Base-by-base conservation (phyloP, 1,284 basidiomycete species). In the Puccinia hordei region DNA sequence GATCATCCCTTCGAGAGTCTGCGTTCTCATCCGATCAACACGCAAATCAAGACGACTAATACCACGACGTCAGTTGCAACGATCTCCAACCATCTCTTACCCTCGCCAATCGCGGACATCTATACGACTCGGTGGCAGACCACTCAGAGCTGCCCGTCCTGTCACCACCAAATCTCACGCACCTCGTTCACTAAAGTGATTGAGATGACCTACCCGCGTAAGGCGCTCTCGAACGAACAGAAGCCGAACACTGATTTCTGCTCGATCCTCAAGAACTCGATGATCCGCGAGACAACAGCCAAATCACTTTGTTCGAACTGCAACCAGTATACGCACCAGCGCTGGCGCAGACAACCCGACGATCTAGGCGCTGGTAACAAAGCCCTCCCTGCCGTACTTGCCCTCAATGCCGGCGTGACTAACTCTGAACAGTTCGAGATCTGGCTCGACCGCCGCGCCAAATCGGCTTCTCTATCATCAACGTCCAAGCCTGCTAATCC, bases 201-300 rank as follows among this genome's bases (percentile, higher is more conserved):
- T n/a, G 96, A 99, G 84, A 86, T 99, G 83, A 87, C 91, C 24
- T 98, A 98, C 86, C 93, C 94, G 6, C 90, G 92, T 80, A 92
- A 91, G 86, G 83, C 86, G 0, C 84, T 88, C 66, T 87, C 88
- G 3, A 90, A 89, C 84, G 91, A 91, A 82, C 84, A 87, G 1
- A 84, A 86, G 1, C 85, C 87, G 27, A 82, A 87, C 3, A 86
- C 87, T 5, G 89, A 91, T 82, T 95, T 98, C 83, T 84, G 89
- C 1, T 89, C 90, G 1, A 88, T 97, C 77, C 87, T 99, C 1
- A 89, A 90, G 2, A 88, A 89, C 49, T 95, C 96, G 10, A 86
- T 99, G 22, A 87, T 92, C 35, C 92, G 94, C 19, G 91, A 94
- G 81, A 91, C 91, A 79, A 89, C 90, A 44, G 92, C 95, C 83